Evolutionary conservation across 2,329 filamentous ascomycete genomes (phyloP), one percentile per base, ranked within the genome.

Genomic region (Ilyonectria mors-panacis): DNA sequence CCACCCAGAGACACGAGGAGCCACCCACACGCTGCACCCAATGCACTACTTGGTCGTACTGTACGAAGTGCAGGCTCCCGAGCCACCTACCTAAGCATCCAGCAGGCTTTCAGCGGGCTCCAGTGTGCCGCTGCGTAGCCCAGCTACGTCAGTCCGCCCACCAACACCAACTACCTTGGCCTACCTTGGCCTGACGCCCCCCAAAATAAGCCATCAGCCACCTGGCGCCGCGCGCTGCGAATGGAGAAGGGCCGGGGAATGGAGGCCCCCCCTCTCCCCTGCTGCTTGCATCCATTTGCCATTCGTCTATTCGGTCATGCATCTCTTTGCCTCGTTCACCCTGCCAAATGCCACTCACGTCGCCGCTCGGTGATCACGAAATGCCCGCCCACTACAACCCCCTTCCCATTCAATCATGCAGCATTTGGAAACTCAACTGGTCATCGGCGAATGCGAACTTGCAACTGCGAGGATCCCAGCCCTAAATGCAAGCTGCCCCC

Each of bases 151-250:
- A 66, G 57, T 62, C 47, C 39, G 53, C 65, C 39, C 48, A 62
- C 33, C 50, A 42, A 30, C 30, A 17, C 17, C 44, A 23, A 35
- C 23, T 47, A 33, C 45, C 59, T 44, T 54, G 63, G 57, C 62
- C 26, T 54, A 33, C 45, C 55, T 50, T 53, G 63, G 57, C 62
- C 26, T 59, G 37, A 42, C 28, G 26, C 63, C 53, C 57, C 58
- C 60, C 53, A 66, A 51, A 66, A 66, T 66, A 66, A 66, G 63
- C 63, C 63, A 66, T 66, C 51, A 66, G 64, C 64, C 60, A 64
- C 55, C 65, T 33, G 54, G 59, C 53, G 59, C 39, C 39, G 59
- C 59, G 45, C 59, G 53, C 55, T 30, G 54, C 57, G 64, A 55
- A 66, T 66, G 59, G 59, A 63, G 59, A 66, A 44, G 47, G 37